A percentile compares a stretch with the other conserved stretches of the same genome.
Conservation (phyloP, 2,329 filamentous ascomycete species). For the Cladosporium sp. region DNA sequence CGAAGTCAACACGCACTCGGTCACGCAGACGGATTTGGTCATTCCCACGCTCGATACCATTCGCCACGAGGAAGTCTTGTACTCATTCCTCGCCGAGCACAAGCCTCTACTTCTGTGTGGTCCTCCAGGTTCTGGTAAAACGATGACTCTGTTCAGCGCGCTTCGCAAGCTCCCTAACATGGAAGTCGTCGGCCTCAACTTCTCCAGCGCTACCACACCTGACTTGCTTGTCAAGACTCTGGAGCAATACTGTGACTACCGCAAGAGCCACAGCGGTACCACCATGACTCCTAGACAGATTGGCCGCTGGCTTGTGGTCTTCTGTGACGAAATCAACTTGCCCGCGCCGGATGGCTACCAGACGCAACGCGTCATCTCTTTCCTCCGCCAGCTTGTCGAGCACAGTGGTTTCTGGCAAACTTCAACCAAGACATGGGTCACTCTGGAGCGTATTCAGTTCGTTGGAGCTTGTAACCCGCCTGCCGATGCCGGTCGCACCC, state of each 20-base stretch:
- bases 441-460: constrained; percentile 95
- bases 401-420: constrained; percentile 99
- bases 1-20: constrained; percentile 96
- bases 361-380: constrained; percentile 94
- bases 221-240: constrained; percentile 99
- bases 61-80: constrained; percentile 96
- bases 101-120: constrained; percentile 95
- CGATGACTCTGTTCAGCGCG: constrained; percentile 98
- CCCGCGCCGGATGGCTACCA: constrained; percentile 96
- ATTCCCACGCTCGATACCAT: constrained; percentile 97
- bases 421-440: constrained; percentile 96
- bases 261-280: constrained; percentile 95
- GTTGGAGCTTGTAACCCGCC: constrained; percentile 98
- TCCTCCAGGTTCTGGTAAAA: constrained; percentile 97
- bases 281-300: constrained; percentile 95
- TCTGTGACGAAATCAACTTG: constrained; percentile 99
- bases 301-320: constrained; percentile 94
- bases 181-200: constrained; percentile 98
- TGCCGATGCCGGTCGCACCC: constrained; percentile 92
- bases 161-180: constrained; percentile 96
- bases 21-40: constrained; percentile 96
- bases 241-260: constrained; percentile 99
- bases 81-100: constrained; percentile 98
- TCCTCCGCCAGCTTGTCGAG: constrained; percentile 94
- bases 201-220: constrained; percentile 96